These are phyloP conservation scores for Candida arabinofermentans DNA, from an alignment of 805 yeast species.

Conservation along the genomic window DNA sequence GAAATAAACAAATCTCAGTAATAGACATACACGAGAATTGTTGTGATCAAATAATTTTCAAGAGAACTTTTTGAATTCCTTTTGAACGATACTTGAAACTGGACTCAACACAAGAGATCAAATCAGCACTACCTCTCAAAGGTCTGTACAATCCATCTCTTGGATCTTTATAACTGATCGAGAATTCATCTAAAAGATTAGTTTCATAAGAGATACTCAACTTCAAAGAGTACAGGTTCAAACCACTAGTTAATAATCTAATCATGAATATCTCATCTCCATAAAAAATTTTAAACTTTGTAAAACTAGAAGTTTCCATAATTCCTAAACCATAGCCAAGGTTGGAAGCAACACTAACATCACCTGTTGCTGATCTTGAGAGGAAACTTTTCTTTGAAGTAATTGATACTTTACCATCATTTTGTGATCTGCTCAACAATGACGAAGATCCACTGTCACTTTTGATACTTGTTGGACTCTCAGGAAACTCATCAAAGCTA, in stretches of 20 bases:
- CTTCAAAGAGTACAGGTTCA: conserved; percentile 2
- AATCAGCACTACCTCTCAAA: conserved; percentile 15
- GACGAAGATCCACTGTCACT: not conserved
- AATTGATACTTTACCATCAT: too few species aligned
- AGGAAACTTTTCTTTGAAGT: not conserved
- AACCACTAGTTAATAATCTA: conserved; percentile 1
- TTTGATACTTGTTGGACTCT: not conserved
- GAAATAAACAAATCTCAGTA: too few species aligned
- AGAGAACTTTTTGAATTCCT: conserved; percentile 9
- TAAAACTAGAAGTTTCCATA: too few species aligned
- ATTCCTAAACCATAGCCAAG: too few species aligned
- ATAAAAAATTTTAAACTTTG: conserved; percentile 13
- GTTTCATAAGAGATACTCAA: conserved; percentile 9
- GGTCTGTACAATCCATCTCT: conserved; percentile 13
- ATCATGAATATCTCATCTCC: conserved; percentile 15
- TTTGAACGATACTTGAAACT: not conserved
- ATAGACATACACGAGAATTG: too few species aligned
- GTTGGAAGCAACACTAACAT: not conserved
- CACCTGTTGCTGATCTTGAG: not conserved
- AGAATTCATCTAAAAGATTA: conserved; percentile 7
- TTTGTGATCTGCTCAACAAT: too few species aligned
- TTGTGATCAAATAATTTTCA: conserved; percentile 11
- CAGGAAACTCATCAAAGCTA: not conserved
- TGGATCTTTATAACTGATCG: conserved; percentile 16
- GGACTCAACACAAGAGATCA: conserved; percentile 7